Evolutionary conservation across 225 moss, liverwort and hornwort genomes (phyloP).

Genomic region (Ulota crispa): DNA sequence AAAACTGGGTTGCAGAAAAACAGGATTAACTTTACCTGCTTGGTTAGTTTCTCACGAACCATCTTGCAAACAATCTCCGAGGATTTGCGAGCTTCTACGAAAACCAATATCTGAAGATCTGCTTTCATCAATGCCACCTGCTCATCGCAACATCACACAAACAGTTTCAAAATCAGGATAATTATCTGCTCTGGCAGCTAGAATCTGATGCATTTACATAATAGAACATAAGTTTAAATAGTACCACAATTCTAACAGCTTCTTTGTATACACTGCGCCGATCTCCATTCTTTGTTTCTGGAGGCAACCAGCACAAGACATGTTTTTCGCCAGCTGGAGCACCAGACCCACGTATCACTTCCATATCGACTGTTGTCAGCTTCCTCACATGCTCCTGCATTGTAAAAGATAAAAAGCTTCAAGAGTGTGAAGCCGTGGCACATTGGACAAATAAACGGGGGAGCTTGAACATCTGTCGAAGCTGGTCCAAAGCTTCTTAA

Average conservation of each 20-base stretch:
- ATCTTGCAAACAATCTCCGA: constrained; percentile 62
- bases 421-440: neutral
- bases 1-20: constrained; percentile 3
- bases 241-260: constrained; percentile 62
- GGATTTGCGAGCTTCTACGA: constrained; percentile 67
- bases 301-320: constrained; percentile 65
- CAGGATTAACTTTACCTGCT: constrained; percentile 35
- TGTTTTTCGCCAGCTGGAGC: constrained; percentile 63
- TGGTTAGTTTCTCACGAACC: constrained; percentile 50
- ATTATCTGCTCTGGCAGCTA: neutral
- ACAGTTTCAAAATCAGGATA: neutral
- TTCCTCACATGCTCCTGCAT: constrained; percentile 65
- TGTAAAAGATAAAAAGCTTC: neutral
- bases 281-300: constrained; percentile 47
- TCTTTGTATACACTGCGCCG: constrained; percentile 63
- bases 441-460: neutral
- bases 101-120: constrained; percentile 61
- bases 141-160: constrained; percentile 17
- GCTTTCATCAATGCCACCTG: constrained; percentile 66
- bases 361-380: constrained; percentile 66
- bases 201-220: neutral
- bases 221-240: neutral
- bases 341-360: constrained; percentile 64
- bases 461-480: constrained; percentile 6
- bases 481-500: neutral